These are phyloP conservation scores for Termitomyces sp. DNA, from an alignment of 768 basidiomycete species.

Conservation along the genomic window DNA sequence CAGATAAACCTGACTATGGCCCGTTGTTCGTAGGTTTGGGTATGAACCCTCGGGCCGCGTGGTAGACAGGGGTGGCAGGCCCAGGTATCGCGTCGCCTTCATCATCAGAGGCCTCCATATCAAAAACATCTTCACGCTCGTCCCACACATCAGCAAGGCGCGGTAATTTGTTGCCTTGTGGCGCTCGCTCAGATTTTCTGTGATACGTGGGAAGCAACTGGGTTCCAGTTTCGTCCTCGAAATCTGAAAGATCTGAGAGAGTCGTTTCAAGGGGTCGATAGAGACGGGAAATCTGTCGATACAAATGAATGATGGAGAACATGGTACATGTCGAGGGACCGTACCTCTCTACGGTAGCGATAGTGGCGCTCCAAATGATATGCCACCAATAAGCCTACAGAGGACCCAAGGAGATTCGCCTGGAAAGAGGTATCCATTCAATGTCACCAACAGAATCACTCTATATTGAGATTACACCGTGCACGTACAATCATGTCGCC, in stretches of 20 bases:
- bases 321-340: background rate
- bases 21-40: conserved; percentile 16
- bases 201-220: conserved; percentile 57
- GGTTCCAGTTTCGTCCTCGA: conserved; percentile 39
- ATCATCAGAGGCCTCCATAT: conserved; percentile 57
- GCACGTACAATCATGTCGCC: conserved; percentile 61
- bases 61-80: background rate
- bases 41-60: conserved; percentile 10
- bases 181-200: conserved; percentile 13
- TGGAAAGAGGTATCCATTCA: conserved; percentile 18
- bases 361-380: conserved; percentile 73
- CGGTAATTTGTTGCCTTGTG: conserved; percentile 26
- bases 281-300: conserved; percentile 60
- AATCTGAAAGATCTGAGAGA: conserved; percentile 49
- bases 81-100: conserved; percentile 29
- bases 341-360: conserved; percentile 72
- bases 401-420: conserved; percentile 77
- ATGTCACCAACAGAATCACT: background rate
- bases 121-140: conserved; percentile 71
- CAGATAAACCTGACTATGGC: background rate
- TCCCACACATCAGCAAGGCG: conserved; percentile 69
- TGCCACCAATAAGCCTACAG: conserved; percentile 57
- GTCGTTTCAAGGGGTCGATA: conserved; percentile 63
- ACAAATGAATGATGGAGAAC: background rate
- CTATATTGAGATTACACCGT: background rate